These are phyloP conservation scores for Calonectria pauciramosa DNA, from an alignment of 2,329 filamentous ascomycete species.

Conservation along the genomic window DNA sequence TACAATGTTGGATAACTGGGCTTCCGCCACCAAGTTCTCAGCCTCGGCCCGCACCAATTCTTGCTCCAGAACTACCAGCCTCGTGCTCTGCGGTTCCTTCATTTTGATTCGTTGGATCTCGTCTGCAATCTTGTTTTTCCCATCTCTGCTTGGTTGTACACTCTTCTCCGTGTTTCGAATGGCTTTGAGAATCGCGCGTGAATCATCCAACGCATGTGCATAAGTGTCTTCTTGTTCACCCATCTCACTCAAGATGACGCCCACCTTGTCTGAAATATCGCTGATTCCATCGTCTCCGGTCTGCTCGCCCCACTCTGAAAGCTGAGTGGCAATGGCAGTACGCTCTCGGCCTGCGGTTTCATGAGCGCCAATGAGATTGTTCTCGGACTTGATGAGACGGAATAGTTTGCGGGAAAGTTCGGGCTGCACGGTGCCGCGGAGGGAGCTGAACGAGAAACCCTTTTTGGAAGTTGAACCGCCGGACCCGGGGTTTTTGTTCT, in stretches of 20 bases:
- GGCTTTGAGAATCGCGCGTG: conserved; percentile 84
- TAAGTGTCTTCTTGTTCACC: conserved; percentile 94
- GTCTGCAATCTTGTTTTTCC: conserved; percentile 89
- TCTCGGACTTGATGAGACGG: conserved; percentile 95
- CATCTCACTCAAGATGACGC: conserved; percentile 90
- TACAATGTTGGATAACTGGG: conserved; percentile 95
- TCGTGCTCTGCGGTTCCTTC: conserved; percentile 89
- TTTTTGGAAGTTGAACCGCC: conserved; percentile 64
- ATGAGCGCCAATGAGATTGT: conserved; percentile 87
- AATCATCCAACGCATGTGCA: conserved; percentile 89
- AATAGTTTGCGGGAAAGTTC: conserved; percentile 91
- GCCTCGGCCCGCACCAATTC: conserved; percentile 97
- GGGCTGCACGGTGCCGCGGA: conserved; percentile 87
- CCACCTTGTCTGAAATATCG: conserved; percentile 95
- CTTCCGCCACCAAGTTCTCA: conserved; percentile 95
- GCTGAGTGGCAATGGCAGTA: conserved; percentile 85
- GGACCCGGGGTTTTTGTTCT: conserved; percentile 57
- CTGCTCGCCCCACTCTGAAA: conserved; percentile 96
- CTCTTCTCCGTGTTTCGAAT: conserved; percentile 96
- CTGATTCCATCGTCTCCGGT: conserved; percentile 89
- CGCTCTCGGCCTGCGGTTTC: conserved; percentile 89
- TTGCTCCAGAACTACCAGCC: conserved; percentile 89
- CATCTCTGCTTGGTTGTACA: conserved; percentile 91
- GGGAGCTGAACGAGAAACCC: conserved; percentile 87
- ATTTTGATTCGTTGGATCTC: conserved; percentile 93